phyloP scores from a whole-genome alignment of 306 rosid species.

The Vicia sativa region DNA sequence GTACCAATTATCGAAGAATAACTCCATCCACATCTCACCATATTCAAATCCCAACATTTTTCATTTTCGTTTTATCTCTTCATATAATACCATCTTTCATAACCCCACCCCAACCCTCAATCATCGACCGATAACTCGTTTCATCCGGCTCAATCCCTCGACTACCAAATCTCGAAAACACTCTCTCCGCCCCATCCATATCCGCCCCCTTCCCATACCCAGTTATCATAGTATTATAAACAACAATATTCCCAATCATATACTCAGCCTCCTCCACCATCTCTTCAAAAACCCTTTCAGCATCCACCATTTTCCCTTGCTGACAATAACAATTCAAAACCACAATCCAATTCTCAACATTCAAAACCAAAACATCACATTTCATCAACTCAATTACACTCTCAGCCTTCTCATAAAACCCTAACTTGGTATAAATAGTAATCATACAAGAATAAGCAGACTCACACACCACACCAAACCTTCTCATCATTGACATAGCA shows the following conservation, averaged over 20 bases:
- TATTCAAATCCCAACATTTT: constrained; percentile 63
- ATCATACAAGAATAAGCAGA: constrained; percentile 81
- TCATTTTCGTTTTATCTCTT: too few relatives aligned
- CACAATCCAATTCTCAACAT: constrained; percentile 79
- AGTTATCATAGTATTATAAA: constrained; percentile 83
- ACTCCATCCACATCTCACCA: constrained; percentile 74
- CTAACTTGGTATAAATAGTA: constrained; percentile 67
- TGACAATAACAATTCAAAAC: constrained; percentile 74
- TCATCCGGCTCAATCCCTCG: constrained; percentile 70
- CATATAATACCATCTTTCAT: constrained; percentile 57
- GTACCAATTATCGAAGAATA: constrained; percentile 65
- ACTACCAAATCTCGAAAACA: constrained; percentile 47
- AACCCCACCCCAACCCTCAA: constrained; percentile 93
- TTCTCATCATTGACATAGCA: constrained; percentile 62
- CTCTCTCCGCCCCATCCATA: constrained; percentile 72
- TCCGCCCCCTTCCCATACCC: constrained; percentile 84
- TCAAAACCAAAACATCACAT: constrained; percentile 49
- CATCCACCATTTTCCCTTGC: constrained; percentile 74
- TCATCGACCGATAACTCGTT: constrained; percentile 86
- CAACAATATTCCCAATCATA: constrained; percentile 50
- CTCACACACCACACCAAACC: constrained; percentile 55
- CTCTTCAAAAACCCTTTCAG: constrained; percentile 56
- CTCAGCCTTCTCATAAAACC: constrained; percentile 70
- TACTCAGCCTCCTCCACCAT: constrained; percentile 64
- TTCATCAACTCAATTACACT: constrained; percentile 55